These are phyloP conservation scores for Phytophthora sojae DNA, from an alignment of 352 stramenopile genomes.

Conservation along the genomic window DNA sequence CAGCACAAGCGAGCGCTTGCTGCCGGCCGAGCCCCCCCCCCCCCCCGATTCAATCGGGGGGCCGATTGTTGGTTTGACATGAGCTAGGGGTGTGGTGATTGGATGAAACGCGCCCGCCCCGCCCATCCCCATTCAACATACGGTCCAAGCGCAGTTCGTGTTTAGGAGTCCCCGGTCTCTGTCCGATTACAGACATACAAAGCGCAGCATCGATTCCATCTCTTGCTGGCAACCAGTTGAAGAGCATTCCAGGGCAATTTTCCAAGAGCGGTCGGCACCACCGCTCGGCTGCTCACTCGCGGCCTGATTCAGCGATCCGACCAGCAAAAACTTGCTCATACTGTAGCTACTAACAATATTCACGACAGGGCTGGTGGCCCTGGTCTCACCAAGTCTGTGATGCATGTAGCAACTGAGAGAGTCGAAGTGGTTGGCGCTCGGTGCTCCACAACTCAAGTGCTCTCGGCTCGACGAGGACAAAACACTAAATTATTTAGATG, in stretches of 20 bases:
- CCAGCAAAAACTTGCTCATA: background rate
- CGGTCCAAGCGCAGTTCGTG: conserved; percentile 8
- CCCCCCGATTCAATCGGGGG: too few species aligned
- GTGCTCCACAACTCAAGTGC: background rate
- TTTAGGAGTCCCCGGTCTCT: conserved; percentile 13
- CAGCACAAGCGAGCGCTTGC: background rate
- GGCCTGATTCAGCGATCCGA: background rate
- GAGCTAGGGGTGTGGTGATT: conserved; percentile 13
- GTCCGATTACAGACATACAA: conserved; percentile 13
- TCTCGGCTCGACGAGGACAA: too few species aligned
- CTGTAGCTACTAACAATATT: too few species aligned
- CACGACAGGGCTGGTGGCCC: too few species aligned
- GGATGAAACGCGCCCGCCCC: conserved; percentile 7
- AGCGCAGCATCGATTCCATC: background rate
- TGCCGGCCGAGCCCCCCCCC: too few species aligned
- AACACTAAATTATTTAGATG: too few species aligned
- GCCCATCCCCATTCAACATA: conserved; percentile 14
- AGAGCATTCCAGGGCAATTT: conserved; percentile 19
- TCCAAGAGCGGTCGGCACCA: background rate
- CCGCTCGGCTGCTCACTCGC: background rate
- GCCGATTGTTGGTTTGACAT: conserved; percentile 9
- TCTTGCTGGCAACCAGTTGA: conserved; percentile 7
- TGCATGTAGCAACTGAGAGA: background rate
- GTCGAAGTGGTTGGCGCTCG: background rate
- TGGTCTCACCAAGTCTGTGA: background rate